phyloP scores from a whole-genome alignment of 768 basidiomycete species.

The Termitomyces sp. region DNA sequence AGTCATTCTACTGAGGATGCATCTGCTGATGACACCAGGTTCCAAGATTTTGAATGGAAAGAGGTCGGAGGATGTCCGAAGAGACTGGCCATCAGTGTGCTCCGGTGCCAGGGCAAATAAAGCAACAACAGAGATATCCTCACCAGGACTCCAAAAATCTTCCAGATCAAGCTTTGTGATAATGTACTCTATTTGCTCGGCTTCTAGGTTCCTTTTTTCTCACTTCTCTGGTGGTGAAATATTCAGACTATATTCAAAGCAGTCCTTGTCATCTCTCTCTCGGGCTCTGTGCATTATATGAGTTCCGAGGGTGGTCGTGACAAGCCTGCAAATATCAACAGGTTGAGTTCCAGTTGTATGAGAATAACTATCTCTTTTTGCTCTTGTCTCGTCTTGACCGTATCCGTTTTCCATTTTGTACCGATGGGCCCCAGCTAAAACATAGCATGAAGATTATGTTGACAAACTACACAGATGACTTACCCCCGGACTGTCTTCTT shows the following conservation, averaged over 20 bases:
- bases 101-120: not conserved
- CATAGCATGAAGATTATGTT: not conserved
- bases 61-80: too few species aligned
- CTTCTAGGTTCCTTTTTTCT: not conserved
- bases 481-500: slow-evolving; percentile 83
- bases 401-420: slow-evolving; percentile 71
- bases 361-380: slow-evolving; percentile 17
- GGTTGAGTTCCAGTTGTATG: not conserved
- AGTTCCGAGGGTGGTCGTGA: not conserved
- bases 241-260: not conserved
- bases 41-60: too few species aligned
- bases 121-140: not conserved
- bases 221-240: not conserved
- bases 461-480: slow-evolving; percentile 9
- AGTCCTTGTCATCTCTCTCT: too few species aligned
- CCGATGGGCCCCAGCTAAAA: slow-evolving; percentile 64
- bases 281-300: not conserved
- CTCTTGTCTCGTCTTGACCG: slow-evolving; percentile 51
- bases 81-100: not conserved
- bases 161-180: not conserved
- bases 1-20: too few species aligned
- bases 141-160: not conserved
- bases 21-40: not conserved
- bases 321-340: not conserved
- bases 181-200: not conserved